phyloP scores from a whole-genome alignment of 1,284 basidiomycete genomes.

The Austroboletus olivaceoglutinosus region DNA sequence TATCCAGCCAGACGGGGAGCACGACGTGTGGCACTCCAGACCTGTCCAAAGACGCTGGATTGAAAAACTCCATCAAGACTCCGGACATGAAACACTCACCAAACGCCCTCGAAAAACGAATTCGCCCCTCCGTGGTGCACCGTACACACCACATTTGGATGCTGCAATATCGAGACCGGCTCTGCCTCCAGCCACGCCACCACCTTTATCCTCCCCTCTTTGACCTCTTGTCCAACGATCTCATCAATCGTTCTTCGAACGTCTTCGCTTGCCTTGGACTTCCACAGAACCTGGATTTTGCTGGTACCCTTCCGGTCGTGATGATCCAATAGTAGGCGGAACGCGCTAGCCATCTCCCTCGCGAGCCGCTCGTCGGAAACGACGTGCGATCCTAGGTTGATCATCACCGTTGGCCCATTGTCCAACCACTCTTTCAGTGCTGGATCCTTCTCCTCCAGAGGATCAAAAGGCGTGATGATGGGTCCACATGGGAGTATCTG shows the following conservation, averaged over 20 bases:
- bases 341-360: not conserved
- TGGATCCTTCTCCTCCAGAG: constrained; percentile 1
- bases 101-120: constrained; percentile 13
- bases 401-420: constrained; percentile 1
- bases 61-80: not conserved
- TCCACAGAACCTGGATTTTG: constrained; percentile 4
- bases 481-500: constrained; percentile 1
- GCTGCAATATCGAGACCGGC: constrained; percentile 13
- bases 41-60: not conserved
- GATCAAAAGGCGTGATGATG: not conserved
- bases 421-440: not conserved
- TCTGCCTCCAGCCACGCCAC: constrained; percentile 13
- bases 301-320: not conserved
- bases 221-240: not conserved
- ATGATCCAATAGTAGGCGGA: not conserved
- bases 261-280: not conserved
- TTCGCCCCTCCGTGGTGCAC: constrained; percentile 19
- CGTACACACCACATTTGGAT: constrained; percentile 12
- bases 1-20: constrained; percentile 17
- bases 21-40: constrained; percentile 11
- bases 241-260: not conserved
- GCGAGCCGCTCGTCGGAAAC: not conserved
- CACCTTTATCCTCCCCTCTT: not conserved
- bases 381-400: constrained; percentile 1
- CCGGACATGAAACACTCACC: constrained; percentile 4